Evolutionary conservation across 2,329 filamentous ascomycete species (phyloP).

Genomic region (Ceratocystis diversiconidia): DNA sequence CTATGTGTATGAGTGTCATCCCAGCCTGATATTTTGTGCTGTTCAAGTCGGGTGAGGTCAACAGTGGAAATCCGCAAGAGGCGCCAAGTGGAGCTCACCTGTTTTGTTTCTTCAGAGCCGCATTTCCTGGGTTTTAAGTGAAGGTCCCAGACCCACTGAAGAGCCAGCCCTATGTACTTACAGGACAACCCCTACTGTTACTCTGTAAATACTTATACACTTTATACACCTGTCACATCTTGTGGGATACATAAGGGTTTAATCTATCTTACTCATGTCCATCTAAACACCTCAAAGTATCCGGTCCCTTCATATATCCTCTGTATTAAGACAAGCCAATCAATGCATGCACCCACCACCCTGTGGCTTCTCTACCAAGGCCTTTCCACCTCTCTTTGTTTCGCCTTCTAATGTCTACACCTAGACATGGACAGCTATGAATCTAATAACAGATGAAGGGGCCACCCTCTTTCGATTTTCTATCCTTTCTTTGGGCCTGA

Average conservation of each 20-base stretch:
- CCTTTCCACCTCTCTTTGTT: background rate
- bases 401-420: background rate
- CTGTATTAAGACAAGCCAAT: background rate
- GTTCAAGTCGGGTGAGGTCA: constrained; percentile 2
- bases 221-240: too few species aligned
- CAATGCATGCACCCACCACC: background rate
- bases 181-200: too few species aligned
- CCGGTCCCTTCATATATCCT: background rate
- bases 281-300: too few species aligned
- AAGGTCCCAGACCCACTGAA: too few species aligned
- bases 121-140: background rate
- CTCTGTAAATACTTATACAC: background rate
- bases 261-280: too few species aligned
- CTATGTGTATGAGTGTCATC: too few species aligned
- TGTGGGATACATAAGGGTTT: too few species aligned
- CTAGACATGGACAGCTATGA: too few species aligned
- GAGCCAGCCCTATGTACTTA: too few species aligned
- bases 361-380: background rate
- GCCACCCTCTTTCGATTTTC: background rate
- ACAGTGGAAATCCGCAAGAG: constrained; percentile 7
- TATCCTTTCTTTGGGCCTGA: too few species aligned
- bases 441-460: too few species aligned
- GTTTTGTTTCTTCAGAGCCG: background rate
- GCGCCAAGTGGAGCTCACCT: constrained; percentile 9
- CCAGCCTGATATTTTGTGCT: background rate